Evolutionary conservation across 345 rosid species (phyloP), one percentile per base, ranked within the genome.

Genomic region (Cochlearia excelsa): DNA sequence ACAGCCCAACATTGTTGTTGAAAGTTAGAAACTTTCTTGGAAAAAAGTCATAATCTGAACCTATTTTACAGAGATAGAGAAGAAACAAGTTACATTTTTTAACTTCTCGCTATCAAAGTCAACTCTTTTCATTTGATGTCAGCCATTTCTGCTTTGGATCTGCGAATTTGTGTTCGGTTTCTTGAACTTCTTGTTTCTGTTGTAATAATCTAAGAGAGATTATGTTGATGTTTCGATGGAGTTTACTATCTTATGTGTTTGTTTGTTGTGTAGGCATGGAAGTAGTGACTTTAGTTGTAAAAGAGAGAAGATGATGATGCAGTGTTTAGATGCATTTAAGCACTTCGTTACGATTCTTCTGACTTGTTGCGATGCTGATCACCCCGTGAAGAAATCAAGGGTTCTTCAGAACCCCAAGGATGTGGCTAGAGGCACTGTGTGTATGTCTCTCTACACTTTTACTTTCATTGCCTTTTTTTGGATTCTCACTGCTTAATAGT

Each of bases 361-460:
- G 56, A 66, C 67, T 73, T 86, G 85, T 73, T 88, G 87, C 63
- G 83, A 82, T 60, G 54, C 82, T 70, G 85, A 86, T 61, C 46
- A 51, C 47, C 59, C 73, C 53, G 71, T 54, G 39, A 78, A 57
- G 39, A 78, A 57, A 38, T 79, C 83, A 56, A 69, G 69, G 73
- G 81, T 79, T 72, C 83, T 74, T 60, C 75, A 55, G 51, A 79
- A 85, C 62, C 90, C 86, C 9, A 82, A 80, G 63, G 78, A 66
- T 58, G 80, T 88, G 60, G 93, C 96, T 3, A 77, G 72, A 72
- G 86, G 79, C 77, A 85, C 96, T 40, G 84, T 85, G 44, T 88
- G 93, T 85, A 83, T 53, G 93, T 77, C 23, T 30, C 47, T 11
- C 26, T 59, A 30, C 26, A 30, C 7, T 46, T 9, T 23, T 57